phyloP scores from a whole-genome alignment of 1,284 basidiomycete genomes.

The Pterula multifida region DNA sequence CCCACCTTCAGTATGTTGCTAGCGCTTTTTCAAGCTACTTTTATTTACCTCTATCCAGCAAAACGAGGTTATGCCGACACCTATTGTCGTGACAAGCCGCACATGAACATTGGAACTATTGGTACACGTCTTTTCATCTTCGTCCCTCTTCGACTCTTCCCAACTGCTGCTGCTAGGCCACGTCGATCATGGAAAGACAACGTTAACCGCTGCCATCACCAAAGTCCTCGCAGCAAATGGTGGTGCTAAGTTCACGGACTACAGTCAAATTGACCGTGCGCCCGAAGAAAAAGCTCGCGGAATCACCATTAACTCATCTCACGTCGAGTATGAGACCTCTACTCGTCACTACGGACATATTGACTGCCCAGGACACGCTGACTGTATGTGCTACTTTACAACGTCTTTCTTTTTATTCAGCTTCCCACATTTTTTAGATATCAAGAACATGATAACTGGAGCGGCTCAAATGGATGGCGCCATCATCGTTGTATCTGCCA shows the following conservation, averaged over 20 bases:
- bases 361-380: slow-evolving; percentile 94
- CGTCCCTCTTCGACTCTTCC: slow-evolving; percentile 5
- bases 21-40: slow-evolving; percentile 12
- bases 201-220: slow-evolving; percentile 96
- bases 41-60: slow-evolving; percentile 10
- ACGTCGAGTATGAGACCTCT: slow-evolving; percentile 96
- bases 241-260: slow-evolving; percentile 94
- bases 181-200: slow-evolving; percentile 95
- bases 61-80: slow-evolving; percentile 67
- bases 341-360: slow-evolving; percentile 97
- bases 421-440: slow-evolving; percentile 36
- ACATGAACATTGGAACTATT: slow-evolving; percentile 96
- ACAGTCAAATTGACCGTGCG: slow-evolving; percentile 98
- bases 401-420: not conserved
- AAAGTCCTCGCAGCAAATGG: slow-evolving; percentile 79
- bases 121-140: slow-evolving; percentile 30
- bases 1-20: slow-evolving; percentile 15
- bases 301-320: slow-evolving; percentile 93
- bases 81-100: slow-evolving; percentile 81
- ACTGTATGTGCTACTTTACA: slow-evolving; percentile 43
- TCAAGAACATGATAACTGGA: slow-evolving; percentile 99
- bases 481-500: slow-evolving; percentile 96
- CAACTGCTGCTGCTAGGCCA: slow-evolving; percentile 40
- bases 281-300: slow-evolving; percentile 99
- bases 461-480: slow-evolving; percentile 98